Percentiles rank a stretch among this genome's conserved stretches.
Evolutionary conservation across 495 filamentous ascomycete genomes (phyloP).

Genomic region (Podospora tetraspora): DNA sequence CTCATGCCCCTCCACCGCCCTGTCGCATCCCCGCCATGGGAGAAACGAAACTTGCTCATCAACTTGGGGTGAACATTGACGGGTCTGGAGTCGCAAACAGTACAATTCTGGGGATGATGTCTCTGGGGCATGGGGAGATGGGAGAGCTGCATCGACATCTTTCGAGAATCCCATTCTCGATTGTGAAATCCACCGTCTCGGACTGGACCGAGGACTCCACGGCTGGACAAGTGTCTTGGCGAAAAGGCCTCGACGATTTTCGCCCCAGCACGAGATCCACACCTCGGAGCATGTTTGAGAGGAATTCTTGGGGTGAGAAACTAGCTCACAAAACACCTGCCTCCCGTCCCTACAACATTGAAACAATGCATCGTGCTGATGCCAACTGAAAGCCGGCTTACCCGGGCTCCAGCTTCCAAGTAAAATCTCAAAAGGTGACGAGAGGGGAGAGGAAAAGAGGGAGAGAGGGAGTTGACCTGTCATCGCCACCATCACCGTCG

Average conservation of each 20-base stretch:
- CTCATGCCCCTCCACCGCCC: not conserved
- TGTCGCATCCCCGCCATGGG: not conserved
- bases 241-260: not conserved
- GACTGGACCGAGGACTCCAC: not conserved
- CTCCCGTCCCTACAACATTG: not conserved
- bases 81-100: not conserved
- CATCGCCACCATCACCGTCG: not conserved
- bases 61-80: not conserved
- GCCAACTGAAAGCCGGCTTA: not conserved
- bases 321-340: not conserved
- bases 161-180: not conserved
- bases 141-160: not conserved
- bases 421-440: not conserved
- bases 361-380: not conserved
- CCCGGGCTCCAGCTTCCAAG: not conserved
- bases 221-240: not conserved
- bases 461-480: no score
- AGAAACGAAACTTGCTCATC: not conserved
- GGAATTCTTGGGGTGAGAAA: not conserved
- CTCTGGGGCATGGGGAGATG: not conserved
- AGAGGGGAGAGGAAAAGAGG: no score
- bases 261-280: not conserved
- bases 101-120: not conserved
- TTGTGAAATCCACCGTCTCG: not conserved
- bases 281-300: not conserved